Evolutionary conservation across 208 protist species (phyloP).

Genomic region (Herpetomonas tarakana): DNA sequence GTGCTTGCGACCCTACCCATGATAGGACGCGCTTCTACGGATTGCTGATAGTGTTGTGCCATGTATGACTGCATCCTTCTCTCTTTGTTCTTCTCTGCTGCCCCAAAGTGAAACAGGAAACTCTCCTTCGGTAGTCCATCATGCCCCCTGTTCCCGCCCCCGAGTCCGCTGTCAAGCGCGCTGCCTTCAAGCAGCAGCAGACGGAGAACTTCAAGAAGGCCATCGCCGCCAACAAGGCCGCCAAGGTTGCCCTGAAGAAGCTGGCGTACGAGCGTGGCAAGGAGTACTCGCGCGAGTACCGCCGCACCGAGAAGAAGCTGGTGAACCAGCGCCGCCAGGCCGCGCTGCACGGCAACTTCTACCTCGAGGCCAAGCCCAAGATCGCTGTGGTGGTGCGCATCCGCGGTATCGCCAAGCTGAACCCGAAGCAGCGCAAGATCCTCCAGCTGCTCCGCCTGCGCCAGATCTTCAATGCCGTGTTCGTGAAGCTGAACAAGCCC

Average conservation of each 20-base stretch:
- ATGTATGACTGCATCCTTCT: no score
- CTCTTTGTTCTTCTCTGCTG: no score
- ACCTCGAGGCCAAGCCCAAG: slow-evolving; percentile 98
- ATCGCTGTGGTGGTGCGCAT: slow-evolving; percentile 99
- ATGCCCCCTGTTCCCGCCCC: no score
- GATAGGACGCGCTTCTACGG: no score
- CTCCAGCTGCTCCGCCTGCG: slow-evolving; percentile 98
- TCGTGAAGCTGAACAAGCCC: slow-evolving; percentile 99
- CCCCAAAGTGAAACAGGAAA: no score
- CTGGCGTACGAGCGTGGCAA: slow-evolving; percentile 63
- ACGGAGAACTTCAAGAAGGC: slow-evolving; percentile 90
- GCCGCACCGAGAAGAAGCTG: slow-evolving; percentile 78
- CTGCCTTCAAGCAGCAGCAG: no score
- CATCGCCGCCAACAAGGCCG: slow-evolving; percentile 62
- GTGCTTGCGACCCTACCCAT: no score
- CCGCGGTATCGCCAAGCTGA: slow-evolving; percentile 98
- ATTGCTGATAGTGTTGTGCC: no score
- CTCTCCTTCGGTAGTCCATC: no score
- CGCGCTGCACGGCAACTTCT: slow-evolving; percentile 94
- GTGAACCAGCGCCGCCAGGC: slow-evolving; percentile 90
- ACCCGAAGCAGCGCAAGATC: slow-evolving; percentile 98
- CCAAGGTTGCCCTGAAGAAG: slow-evolving; percentile 71
- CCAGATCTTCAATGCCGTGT: slow-evolving; percentile 99
- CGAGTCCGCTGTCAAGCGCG: no score
- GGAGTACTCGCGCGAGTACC: slow-evolving; percentile 97